A percentile compares a stretch with the other conserved stretches of the same genome.
These are phyloP conservation scores for Colletotrichum filicis DNA, from an alignment of 2,329 filamentous ascomycete genomes.

Conservation along the genomic window DNA sequence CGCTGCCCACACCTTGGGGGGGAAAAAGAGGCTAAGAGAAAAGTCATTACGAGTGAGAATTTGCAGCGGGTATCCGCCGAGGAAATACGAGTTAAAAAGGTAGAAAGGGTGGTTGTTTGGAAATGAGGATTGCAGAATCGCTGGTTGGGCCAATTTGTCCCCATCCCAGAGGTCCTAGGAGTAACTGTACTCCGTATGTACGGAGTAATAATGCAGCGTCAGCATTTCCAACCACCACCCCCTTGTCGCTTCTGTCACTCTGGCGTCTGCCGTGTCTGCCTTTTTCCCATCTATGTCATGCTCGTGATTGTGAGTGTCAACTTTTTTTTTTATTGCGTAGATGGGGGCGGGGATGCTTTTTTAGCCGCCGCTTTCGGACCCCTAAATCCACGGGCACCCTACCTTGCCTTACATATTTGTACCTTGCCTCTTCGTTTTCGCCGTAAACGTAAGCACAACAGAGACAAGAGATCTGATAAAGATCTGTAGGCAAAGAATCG, in stretches of 20 bases:
- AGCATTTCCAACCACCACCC: background rate
- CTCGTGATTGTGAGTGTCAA: background rate
- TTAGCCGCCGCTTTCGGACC: conserved; percentile 30
- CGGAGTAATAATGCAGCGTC: conserved; percentile 20
- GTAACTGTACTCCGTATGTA: background rate
- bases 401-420: background rate
- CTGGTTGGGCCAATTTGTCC: conserved; percentile 22
- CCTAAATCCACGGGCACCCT: background rate
- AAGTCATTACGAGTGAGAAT: background rate
- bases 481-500: conserved; percentile 1
- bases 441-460: conserved; percentile 17
- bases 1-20: background rate
- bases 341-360: background rate
- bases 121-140: conserved; percentile 7
- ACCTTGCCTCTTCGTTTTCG: background rate
- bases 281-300: background rate
- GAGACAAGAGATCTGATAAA: conserved; percentile 19
- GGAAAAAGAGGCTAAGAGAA: background rate
- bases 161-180: background rate
- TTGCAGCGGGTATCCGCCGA: background rate
- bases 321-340: background rate
- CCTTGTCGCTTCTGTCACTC: background rate
- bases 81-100: background rate
- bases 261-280: background rate
- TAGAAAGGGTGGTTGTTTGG: background rate